Evolutionary conservation across 1,284 basidiomycete species (phyloP).

Genomic region (Papiliotrema nemorosa): DNA sequence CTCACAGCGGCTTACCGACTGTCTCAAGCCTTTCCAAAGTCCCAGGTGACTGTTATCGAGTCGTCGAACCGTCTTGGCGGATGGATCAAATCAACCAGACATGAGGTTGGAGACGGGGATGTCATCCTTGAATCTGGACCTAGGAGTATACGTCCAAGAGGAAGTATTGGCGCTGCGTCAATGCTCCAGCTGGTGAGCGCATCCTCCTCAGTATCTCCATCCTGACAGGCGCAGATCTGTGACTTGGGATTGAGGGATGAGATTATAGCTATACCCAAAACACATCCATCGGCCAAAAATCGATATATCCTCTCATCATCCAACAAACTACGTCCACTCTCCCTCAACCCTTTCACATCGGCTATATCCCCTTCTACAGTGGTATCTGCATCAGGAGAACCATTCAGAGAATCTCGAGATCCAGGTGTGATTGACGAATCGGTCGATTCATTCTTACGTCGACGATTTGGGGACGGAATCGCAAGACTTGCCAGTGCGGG

Average conservation of each 20-base stretch:
- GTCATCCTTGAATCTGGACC: slow-evolving; percentile 77
- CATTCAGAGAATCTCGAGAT: slow-evolving; percentile 51
- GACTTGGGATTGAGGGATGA: slow-evolving; percentile 21
- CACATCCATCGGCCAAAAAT: slow-evolving; percentile 43
- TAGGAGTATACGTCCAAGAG: slow-evolving; percentile 71
- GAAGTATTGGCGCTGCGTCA: slow-evolving; percentile 53
- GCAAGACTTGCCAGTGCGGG: slow-evolving; percentile 78
- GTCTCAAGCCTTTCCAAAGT: slow-evolving; percentile 6
- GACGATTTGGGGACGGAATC: slow-evolving; percentile 69
- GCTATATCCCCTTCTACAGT: not conserved
- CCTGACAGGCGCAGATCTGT: slow-evolving; percentile 9
- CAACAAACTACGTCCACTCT: slow-evolving; percentile 3
- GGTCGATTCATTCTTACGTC: slow-evolving; percentile 70
- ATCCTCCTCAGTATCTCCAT: not conserved
- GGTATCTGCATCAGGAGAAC: slow-evolving; percentile 50
- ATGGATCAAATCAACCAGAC: slow-evolving; percentile 69
- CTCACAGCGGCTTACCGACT: slow-evolving; percentile 45
- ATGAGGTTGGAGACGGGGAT: slow-evolving; percentile 42
- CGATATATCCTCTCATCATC: slow-evolving; percentile 36
- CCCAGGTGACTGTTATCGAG: slow-evolving; percentile 67
- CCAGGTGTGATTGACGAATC: slow-evolving; percentile 64
- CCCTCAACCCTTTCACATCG: slow-evolving; percentile 1
- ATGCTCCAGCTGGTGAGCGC: slow-evolving; percentile 73
- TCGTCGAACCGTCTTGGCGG: slow-evolving; percentile 66
- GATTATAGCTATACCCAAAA: slow-evolving; percentile 36